phyloP scores from a whole-genome alignment of 352 stramenopile species.

The Globisporangium acanthophoron region DNA sequence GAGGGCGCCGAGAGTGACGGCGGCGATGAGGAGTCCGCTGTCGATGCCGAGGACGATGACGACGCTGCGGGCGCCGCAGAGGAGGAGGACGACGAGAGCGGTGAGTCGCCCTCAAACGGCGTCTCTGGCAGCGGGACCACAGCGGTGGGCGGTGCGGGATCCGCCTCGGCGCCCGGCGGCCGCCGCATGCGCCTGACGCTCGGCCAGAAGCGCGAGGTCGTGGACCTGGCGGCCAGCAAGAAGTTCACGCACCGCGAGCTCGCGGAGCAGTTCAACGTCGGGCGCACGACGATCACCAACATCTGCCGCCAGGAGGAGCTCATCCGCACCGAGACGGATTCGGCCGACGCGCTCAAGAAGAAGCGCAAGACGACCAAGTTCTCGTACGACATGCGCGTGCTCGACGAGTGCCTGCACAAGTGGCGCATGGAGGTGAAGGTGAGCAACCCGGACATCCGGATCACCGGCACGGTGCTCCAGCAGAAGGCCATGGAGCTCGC shows the following conservation, averaged over 20 bases:
- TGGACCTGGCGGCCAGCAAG: conserved; percentile 78
- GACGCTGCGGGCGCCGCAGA: not conserved
- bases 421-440: conserved; percentile 85
- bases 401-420: conserved; percentile 85
- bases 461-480: conserved; percentile 77
- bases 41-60: conserved; percentile 14
- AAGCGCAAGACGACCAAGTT: conserved; percentile 84
- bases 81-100: not conserved
- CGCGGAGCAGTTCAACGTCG: conserved; percentile 75
- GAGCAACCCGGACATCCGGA: conserved; percentile 67
- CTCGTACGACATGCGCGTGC: conserved; percentile 72
- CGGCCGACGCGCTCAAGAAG: conserved; percentile 80
- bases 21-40: conserved; percentile 12
- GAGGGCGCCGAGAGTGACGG: conserved; percentile 8
- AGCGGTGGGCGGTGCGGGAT: conserved; percentile 11
- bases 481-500: conserved; percentile 81
- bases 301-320: conserved; percentile 80
- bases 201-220: conserved; percentile 81
- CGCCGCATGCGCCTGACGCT: conserved; percentile 75
- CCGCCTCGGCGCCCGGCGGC: conserved; percentile 9
- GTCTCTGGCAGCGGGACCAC: not conserved
- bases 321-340: conserved; percentile 83
- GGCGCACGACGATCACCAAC: conserved; percentile 83
- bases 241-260: conserved; percentile 84
- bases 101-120: not conserved